phyloP scores from a whole-genome alignment of 2,329 filamentous ascomycete species.

The Dactylellina parvicollis region DNA sequence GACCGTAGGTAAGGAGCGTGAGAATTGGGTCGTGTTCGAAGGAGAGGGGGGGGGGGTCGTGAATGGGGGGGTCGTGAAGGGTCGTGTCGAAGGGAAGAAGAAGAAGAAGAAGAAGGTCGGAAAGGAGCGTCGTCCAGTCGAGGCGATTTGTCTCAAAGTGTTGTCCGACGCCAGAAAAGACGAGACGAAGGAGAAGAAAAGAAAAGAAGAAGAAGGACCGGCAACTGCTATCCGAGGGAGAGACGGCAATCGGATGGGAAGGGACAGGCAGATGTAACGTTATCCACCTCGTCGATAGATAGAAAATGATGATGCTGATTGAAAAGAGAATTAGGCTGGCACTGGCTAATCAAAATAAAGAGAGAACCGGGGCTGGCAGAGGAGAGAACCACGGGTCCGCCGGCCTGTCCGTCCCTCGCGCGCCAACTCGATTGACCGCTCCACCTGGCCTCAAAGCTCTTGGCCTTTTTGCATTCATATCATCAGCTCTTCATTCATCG shows the following conservation, averaged over 20 bases:
- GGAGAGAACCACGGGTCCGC: slow-evolving; percentile 3
- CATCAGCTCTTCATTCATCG: no score
- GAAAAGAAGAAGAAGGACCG: no score
- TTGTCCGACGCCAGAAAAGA: no score
- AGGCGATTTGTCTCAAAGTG: no score
- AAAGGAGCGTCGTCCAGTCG: not conserved
- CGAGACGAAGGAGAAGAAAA: not conserved
- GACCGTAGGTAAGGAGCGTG: not conserved
- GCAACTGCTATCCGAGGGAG: no score
- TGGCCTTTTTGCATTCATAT: no score
- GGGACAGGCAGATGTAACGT: not conserved
- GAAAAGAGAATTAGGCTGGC: not conserved
- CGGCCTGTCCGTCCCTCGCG: slow-evolving; percentile 1
- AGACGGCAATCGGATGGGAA: no score
- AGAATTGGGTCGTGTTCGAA: not conserved
- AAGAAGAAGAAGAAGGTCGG: not conserved
- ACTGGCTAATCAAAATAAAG: not conserved
- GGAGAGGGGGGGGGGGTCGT: not conserved
- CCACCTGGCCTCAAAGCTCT: not conserved
- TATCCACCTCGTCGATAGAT: no score
- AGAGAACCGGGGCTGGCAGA: not conserved
- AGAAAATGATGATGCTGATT: no score
- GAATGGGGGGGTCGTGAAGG: not conserved
- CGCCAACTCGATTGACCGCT: not conserved
- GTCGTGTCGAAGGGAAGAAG: not conserved